Percentiles rank a stretch among this genome's conserved stretches.
These are phyloP conservation scores for Fusarium sp. DNA, from an alignment of 2,329 filamentous ascomycete species.

Conservation along the genomic window DNA sequence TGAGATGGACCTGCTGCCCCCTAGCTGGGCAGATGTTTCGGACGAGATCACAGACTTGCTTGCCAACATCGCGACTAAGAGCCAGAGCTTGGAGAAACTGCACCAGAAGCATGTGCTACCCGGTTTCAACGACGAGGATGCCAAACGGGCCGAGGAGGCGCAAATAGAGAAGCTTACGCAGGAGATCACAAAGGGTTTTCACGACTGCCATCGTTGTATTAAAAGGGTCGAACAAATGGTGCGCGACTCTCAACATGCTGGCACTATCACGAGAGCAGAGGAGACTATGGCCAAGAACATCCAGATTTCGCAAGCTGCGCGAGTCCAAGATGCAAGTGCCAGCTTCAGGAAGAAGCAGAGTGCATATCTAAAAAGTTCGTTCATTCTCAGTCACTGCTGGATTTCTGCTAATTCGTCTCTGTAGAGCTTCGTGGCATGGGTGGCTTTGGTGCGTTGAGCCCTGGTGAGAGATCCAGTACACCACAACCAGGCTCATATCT, in stretches of 20 bases:
- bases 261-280: conserved; percentile 82
- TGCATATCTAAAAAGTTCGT: conserved; percentile 88
- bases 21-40: conserved; percentile 94
- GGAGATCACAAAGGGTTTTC: conserved; percentile 88
- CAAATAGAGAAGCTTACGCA: conserved; percentile 93
- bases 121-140: conserved; percentile 94
- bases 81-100: conserved; percentile 86
- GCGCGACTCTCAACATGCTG: conserved; percentile 79
- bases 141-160: conserved; percentile 86
- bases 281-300: conserved; percentile 97
- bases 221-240: conserved; percentile 90
- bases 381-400: neutral
- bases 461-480: conserved; percentile 65
- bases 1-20: conserved; percentile 96
- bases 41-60: conserved; percentile 92
- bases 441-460: conserved; percentile 65
- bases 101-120: conserved; percentile 98
- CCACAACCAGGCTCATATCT: conserved; percentile 70
- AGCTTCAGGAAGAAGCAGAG: conserved; percentile 97
- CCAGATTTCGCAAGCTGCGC: conserved; percentile 87
- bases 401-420: conserved; percentile 10
- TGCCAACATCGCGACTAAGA: conserved; percentile 82
- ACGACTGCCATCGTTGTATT: conserved; percentile 89
- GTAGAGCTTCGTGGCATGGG: conserved; percentile 81
- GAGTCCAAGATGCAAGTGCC: conserved; percentile 92